phyloP scores from a whole-genome alignment of 768 basidiomycete genomes.

The Termitomyces sp. region DNA sequence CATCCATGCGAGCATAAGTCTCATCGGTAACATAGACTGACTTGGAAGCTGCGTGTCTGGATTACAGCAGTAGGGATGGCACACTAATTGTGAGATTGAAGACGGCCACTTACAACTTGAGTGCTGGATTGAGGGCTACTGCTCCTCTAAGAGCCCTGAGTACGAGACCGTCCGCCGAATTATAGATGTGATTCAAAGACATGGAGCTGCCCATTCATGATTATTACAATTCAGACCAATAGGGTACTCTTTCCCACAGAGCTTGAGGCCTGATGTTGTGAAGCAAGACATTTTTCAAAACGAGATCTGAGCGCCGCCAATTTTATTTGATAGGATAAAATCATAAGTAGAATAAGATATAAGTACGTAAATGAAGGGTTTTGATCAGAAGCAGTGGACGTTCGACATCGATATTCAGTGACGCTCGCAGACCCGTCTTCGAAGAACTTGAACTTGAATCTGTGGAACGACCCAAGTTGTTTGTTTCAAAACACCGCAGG shows the following conservation, averaged over 20 bases:
- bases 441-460: no score
- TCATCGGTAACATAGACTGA: slow-evolving; percentile 24
- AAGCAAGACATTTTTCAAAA: background rate
- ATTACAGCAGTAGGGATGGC: background rate
- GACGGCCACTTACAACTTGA: slow-evolving; percentile 28
- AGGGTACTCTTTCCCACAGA: slow-evolving; percentile 1
- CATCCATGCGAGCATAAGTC: slow-evolving; percentile 9
- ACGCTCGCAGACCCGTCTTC: background rate
- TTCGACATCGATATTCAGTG: background rate
- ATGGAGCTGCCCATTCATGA: slow-evolving; percentile 17
- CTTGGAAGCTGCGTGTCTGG: slow-evolving; percentile 32
- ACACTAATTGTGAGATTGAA: background rate
- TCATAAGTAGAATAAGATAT: background rate
- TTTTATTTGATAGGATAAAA: background rate
- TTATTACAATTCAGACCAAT: background rate
- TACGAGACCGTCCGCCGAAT: slow-evolving; percentile 36
- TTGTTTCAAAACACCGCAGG: background rate
- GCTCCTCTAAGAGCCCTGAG: slow-evolving; percentile 37
- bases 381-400: background rate
- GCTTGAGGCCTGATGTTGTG: background rate
- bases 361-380: background rate
- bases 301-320: background rate
- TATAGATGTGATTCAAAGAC: slow-evolving; percentile 39
- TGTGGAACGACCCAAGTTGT: no score
- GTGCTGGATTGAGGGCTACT: slow-evolving; percentile 33